Evolutionary conservation across 106 monocot species (phyloP).

Genomic region (Gastrodia elata): DNA sequence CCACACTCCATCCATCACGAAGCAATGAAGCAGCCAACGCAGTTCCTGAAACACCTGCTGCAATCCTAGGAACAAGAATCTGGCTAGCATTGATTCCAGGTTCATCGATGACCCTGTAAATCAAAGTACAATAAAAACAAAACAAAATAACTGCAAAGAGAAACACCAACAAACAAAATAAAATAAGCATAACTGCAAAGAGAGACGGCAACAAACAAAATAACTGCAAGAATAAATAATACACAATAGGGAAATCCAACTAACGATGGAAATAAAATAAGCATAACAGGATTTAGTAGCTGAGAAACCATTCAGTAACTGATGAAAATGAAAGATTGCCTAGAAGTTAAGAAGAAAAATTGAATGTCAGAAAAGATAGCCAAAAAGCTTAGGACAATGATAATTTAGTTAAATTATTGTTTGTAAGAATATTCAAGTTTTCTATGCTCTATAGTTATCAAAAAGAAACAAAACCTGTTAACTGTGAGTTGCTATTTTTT

Average conservation of each 20-base stretch:
- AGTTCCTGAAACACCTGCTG: slow-evolving; percentile 74
- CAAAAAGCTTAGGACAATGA: neutral
- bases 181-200: neutral
- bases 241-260: neutral
- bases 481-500: neutral
- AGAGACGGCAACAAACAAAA: neutral
- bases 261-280: neutral
- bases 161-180: neutral
- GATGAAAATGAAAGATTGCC: neutral
- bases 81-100: slow-evolving; percentile 10
- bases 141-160: neutral
- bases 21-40: slow-evolving; percentile 96
- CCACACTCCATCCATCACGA: slow-evolving; percentile 97
- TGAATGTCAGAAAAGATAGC: neutral
- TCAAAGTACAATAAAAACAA: neutral
- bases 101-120: slow-evolving; percentile 33
- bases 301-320: neutral
- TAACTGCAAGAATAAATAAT: neutral
- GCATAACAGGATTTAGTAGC: neutral
- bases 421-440: neutral
- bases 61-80: slow-evolving; percentile 50
- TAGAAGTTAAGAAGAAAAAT: neutral
- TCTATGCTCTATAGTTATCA: neutral
- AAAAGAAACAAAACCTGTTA: neutral
- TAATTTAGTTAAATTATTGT: neutral